phyloP scores from a whole-genome alignment of 176 grass and related monocot species.

The Ensete glaucum region DNA sequence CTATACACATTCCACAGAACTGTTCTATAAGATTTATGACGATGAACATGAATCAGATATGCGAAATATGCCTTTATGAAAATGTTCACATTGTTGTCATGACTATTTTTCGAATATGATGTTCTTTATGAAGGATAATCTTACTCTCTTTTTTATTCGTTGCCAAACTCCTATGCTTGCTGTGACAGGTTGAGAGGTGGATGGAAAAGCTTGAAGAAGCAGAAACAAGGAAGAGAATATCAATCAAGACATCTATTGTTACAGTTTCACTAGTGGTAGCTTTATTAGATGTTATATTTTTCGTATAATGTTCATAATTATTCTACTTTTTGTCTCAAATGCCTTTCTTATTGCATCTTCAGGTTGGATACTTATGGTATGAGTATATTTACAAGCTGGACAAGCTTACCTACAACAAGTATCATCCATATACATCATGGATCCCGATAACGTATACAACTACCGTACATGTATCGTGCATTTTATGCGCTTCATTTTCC shows the following conservation, averaged over 20 bases:
- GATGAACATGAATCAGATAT: neutral
- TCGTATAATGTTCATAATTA: neutral
- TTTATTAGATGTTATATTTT: slow-evolving; percentile 14
- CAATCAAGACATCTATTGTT: slow-evolving; percentile 64
- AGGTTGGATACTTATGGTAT: slow-evolving; percentile 95
- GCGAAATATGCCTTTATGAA: neutral
- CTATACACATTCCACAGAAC: too few species aligned
- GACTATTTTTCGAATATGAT: neutral
- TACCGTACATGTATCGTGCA: neutral
- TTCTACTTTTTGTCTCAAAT: neutral
- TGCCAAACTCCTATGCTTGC: neutral
- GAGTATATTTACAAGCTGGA: slow-evolving; percentile 99
- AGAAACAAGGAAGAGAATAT: slow-evolving; percentile 63
- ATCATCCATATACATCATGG: slow-evolving; percentile 98
- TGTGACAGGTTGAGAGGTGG: slow-evolving; percentile 81
- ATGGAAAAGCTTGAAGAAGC: slow-evolving; percentile 96
- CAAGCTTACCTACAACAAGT: slow-evolving; percentile 91
- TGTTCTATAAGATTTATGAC: neutral
- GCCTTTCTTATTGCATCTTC: slow-evolving; percentile 21
- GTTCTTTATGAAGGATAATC: neutral
- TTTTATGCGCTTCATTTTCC: slow-evolving; percentile 10
- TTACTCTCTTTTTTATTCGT: neutral
- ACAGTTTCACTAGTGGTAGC: slow-evolving; percentile 65
- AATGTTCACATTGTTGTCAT: neutral
- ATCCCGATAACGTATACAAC: slow-evolving; percentile 89